phyloP scores from a whole-genome alignment of 495 filamentous ascomycete genomes.

The Hypoxylon subgilvum region DNA sequence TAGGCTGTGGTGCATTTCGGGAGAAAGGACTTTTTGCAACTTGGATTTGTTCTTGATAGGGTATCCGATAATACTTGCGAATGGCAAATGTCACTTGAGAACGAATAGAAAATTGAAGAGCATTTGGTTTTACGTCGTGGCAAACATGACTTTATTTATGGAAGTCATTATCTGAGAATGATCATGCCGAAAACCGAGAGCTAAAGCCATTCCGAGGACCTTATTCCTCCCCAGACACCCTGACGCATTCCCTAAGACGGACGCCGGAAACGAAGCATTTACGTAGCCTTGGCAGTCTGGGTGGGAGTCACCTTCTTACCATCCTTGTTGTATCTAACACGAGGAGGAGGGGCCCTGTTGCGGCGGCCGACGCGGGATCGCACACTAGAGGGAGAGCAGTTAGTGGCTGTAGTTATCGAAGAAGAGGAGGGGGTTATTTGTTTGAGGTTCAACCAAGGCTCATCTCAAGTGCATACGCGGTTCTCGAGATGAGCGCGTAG shows the following conservation, averaged over 20 bases:
- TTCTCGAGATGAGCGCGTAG: constrained; percentile 37
- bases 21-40: too few relatives aligned
- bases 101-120: not conserved
- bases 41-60: too few relatives aligned
- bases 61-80: not conserved
- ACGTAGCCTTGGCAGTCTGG: constrained; percentile 60
- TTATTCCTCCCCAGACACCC: constrained; percentile 33
- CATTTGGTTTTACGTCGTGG: constrained; percentile 28
- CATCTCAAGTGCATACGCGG: constrained; percentile 61
- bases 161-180: constrained; percentile 43
- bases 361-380: constrained; percentile 95
- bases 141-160: constrained; percentile 41
- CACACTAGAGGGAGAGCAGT: constrained; percentile 70
- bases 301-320: constrained; percentile 99
- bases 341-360: constrained; percentile 96
- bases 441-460: constrained; percentile 64
- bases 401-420: constrained; percentile 33
- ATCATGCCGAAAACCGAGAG: constrained; percentile 40
- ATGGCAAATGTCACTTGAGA: not conserved
- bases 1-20: too few relatives aligned
- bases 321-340: constrained; percentile 99
- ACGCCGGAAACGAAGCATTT: constrained; percentile 35
- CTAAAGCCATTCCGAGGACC: constrained; percentile 42
- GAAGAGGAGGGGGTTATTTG: constrained; percentile 25
- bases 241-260: constrained; percentile 36